Conservation (phyloP, 1,284 basidiomycete species). For the Trametes hirsuta region DNA sequence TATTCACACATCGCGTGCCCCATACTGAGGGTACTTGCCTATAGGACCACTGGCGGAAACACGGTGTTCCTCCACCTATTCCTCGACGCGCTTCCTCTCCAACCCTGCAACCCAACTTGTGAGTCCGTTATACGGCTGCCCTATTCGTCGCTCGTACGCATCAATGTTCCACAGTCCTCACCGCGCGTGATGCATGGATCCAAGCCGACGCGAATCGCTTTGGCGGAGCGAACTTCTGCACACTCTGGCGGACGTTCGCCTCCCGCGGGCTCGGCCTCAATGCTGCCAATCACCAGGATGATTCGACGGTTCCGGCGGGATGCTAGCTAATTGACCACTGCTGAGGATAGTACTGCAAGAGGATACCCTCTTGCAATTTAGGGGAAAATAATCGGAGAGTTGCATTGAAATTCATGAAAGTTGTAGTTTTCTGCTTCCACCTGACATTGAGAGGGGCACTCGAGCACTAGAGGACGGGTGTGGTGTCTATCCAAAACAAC, state of each 20-base stretch:
- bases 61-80: constrained; percentile 52
- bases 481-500: too few species aligned
- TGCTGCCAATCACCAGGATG: constrained; percentile 40
- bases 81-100: constrained; percentile 50
- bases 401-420: too few species aligned
- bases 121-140: not conserved
- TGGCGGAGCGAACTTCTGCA: constrained; percentile 38
- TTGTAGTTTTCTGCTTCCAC: too few species aligned
- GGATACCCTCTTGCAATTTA: too few species aligned
- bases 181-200: constrained; percentile 55
- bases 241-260: constrained; percentile 40
- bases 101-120: constrained; percentile 55
- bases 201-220: constrained; percentile 49
- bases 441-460: too few species aligned
- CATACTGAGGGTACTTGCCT: not conserved
- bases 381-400: too few species aligned
- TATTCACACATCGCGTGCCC: not conserved
- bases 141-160: not conserved
- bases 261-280: constrained; percentile 39
- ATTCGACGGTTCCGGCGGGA: constrained; percentile 40
- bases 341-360: too few species aligned
- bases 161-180: constrained; percentile 21
- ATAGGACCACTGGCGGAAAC: constrained; percentile 44
- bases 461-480: too few species aligned
- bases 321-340: constrained; percentile 33